phyloP scores from a whole-genome alignment of 192 early-diverging fungal species.

The Coemansia erecta region DNA sequence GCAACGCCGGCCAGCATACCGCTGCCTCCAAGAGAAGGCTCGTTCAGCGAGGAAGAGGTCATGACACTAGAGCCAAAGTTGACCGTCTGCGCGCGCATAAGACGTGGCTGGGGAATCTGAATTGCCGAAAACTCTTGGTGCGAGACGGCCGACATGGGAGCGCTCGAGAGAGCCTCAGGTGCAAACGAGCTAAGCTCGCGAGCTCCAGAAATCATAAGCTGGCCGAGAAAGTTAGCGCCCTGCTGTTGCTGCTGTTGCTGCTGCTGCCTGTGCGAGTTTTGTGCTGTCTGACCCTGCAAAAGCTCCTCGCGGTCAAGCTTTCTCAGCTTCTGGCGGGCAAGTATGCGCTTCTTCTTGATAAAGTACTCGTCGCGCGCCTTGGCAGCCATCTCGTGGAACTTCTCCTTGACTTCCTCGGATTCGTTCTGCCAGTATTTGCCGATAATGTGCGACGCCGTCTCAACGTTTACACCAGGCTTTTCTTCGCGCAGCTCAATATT shows the following conservation, averaged over 20 bases:
- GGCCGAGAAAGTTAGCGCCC: neutral
- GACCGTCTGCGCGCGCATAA: slow-evolving; percentile 14
- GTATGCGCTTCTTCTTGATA: slow-evolving; percentile 41
- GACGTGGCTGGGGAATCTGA: slow-evolving; percentile 1
- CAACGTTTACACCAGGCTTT: slow-evolving; percentile 27
- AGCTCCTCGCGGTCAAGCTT: slow-evolving; percentile 30
- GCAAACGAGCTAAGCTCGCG: slow-evolving; percentile 33
- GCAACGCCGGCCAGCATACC: neutral
- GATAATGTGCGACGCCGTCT: slow-evolving; percentile 27
- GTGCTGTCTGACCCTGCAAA: neutral
- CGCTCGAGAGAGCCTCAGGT: slow-evolving; percentile 28
- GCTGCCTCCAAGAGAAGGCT: neutral
- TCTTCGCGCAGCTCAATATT: slow-evolving; percentile 21
- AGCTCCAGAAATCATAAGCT: slow-evolving; percentile 14
- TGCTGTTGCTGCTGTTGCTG: neutral
- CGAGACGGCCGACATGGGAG: slow-evolving; percentile 1
- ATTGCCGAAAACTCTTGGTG: neutral
- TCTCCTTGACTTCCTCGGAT: slow-evolving; percentile 11
- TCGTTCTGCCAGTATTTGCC: slow-evolving; percentile 36
- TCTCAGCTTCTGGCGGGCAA: slow-evolving; percentile 20
- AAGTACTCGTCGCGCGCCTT: slow-evolving; percentile 33
- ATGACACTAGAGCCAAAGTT: neutral
- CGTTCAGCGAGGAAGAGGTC: neutral
- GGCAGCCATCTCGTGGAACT: slow-evolving; percentile 22
- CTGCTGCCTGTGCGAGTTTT: slow-evolving; percentile 4